Evolutionary conservation across 345 rosid species (phyloP).

Genomic region (Citrus sp.): DNA sequence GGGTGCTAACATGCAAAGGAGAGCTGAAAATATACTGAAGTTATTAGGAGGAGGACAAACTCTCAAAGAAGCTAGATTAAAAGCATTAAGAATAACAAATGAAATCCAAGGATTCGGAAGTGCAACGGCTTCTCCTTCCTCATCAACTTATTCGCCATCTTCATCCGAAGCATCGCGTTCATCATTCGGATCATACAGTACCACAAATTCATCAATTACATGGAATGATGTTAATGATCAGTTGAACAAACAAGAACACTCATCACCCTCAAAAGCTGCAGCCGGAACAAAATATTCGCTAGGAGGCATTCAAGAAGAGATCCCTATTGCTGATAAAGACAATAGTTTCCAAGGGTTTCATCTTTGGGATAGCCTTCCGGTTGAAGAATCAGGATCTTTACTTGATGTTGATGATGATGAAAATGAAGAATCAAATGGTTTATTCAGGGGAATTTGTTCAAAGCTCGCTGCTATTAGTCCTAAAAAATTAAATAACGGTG

Average conservation of each 20-base stretch:
- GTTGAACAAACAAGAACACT: background rate
- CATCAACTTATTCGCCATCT: conserved; percentile 16
- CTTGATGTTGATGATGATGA: conserved; percentile 24
- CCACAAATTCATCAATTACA: conserved; percentile 17
- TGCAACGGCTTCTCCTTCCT: conserved; percentile 6
- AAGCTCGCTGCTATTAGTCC: conserved; percentile 24
- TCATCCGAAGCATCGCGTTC: conserved; percentile 25
- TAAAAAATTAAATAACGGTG: background rate
- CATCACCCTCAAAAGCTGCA: conserved; percentile 1
- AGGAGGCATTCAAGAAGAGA: background rate
- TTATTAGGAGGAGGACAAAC: conserved; percentile 36
- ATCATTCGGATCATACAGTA: conserved; percentile 30
- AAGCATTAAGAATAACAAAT: conserved; percentile 43
- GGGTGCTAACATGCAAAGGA: conserved; percentile 50
- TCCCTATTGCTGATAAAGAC: background rate
- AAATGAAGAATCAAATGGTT: conserved; percentile 15
- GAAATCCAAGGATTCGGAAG: conserved; percentile 58
- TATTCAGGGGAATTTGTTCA: conserved; percentile 27
- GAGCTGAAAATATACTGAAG: conserved; percentile 25
- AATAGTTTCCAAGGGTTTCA: conserved; percentile 4
- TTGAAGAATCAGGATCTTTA: conserved; percentile 33
- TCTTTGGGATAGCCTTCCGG: conserved; percentile 19
- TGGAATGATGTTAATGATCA: conserved; percentile 4
- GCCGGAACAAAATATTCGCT: background rate
- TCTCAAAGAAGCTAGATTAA: conserved; percentile 36